Percentiles rank a stretch among this genome's conserved stretches.
Evolutionary conservation across 129 eudicot species (phyloP).

Genomic region (Centella asiatica): DNA sequence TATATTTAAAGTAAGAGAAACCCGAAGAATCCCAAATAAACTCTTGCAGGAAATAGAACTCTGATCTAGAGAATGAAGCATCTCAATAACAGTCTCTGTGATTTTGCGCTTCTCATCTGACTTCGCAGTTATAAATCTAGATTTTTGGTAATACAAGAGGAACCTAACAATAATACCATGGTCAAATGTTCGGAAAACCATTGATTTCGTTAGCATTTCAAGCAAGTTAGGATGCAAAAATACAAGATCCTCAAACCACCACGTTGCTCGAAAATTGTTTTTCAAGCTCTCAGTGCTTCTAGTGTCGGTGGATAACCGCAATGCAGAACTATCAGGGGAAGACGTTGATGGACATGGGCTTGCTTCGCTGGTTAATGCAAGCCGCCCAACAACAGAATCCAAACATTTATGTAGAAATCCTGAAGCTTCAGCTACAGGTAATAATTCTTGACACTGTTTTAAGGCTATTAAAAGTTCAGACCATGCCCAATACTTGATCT

Average conservation of each 20-base stretch:
- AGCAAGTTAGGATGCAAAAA: slow-evolving; percentile 32
- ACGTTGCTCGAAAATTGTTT: slow-evolving; percentile 38
- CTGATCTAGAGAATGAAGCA: slow-evolving; percentile 47
- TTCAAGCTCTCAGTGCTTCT: slow-evolving; percentile 70
- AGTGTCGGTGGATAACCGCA: slow-evolving; percentile 62
- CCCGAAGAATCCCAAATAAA: slow-evolving; percentile 51
- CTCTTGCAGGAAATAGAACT: slow-evolving; percentile 38
- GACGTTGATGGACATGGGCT: slow-evolving; percentile 63
- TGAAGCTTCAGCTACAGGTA: slow-evolving; percentile 22
- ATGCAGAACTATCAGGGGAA: slow-evolving; percentile 61
- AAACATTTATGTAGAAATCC: slow-evolving; percentile 34
- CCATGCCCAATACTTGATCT: slow-evolving; percentile 68
- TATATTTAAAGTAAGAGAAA: slow-evolving; percentile 29
- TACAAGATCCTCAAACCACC: slow-evolving; percentile 86
- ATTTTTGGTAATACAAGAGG: slow-evolving; percentile 62
- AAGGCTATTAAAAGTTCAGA: slow-evolving; percentile 51
- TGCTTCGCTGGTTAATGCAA: slow-evolving; percentile 48
- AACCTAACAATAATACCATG: slow-evolving; percentile 43
- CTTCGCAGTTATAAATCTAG: slow-evolving; percentile 35
- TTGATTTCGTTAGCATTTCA: slow-evolving; percentile 27
- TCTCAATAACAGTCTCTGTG: slow-evolving; percentile 35
- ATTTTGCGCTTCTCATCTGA: slow-evolving; percentile 43
- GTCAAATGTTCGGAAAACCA: slow-evolving; percentile 45
- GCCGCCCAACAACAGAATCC: slow-evolving; percentile 52
- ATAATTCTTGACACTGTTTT: slow-evolving; percentile 34